Evolutionary conservation across 208 protist species (phyloP).

Genomic region (Leishmania aethiopica): DNA sequence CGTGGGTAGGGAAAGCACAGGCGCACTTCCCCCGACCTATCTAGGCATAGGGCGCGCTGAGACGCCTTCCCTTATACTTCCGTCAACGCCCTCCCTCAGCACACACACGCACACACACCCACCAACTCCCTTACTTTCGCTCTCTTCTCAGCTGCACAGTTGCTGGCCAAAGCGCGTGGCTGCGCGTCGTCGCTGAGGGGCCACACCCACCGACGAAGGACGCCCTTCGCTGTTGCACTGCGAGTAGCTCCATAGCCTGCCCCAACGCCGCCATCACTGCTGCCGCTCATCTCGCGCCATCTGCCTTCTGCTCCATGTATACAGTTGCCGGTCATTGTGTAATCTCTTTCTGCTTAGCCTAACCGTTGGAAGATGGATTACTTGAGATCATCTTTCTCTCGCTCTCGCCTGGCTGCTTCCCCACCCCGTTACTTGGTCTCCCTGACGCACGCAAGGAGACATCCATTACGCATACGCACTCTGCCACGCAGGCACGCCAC

Average conservation of each 20-base stretch:
- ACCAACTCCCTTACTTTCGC: background rate
- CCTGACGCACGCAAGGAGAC: background rate
- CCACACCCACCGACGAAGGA: background rate
- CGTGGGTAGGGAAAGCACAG: background rate
- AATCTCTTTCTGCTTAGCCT: background rate
- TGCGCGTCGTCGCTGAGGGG: background rate
- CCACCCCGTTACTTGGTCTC: background rate
- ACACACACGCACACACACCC: conserved; percentile 1
- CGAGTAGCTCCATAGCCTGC: background rate
- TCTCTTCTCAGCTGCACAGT: background rate
- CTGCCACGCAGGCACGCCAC: background rate
- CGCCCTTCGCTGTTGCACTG: no score
- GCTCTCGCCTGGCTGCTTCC: background rate
- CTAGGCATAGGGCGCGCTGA: background rate
- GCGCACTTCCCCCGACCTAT: background rate
- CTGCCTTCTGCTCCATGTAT: background rate
- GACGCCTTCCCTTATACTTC: background rate
- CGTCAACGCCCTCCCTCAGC: background rate
- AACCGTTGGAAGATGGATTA: background rate
- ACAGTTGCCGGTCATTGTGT: no score
- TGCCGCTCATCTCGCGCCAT: background rate
- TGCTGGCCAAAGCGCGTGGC: background rate
- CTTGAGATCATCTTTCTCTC: background rate
- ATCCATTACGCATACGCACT: background rate
- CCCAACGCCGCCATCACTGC: background rate